Base-by-base conservation (phyloP, 257 asterid species). In the Gentiana straminea region DNA sequence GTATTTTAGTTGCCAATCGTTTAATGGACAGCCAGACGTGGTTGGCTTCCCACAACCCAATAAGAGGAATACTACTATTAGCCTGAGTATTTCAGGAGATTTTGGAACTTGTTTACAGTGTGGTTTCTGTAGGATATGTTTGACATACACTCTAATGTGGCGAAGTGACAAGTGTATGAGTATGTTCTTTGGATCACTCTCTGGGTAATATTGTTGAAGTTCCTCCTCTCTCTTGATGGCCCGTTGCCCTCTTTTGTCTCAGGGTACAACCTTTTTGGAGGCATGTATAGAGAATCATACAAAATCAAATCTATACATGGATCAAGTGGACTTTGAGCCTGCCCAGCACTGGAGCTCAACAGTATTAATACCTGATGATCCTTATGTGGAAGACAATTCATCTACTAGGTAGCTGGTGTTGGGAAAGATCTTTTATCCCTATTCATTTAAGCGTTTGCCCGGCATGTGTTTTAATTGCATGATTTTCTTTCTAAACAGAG, bases 321-420 rank as follows among this genome's bases (percentile, higher is more conserved):
- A 85, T 76, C 97, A 91, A 91, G 98, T 91, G 60, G 98, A 91
- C 67, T 91, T 91, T 71, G 98, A 91, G 83, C 94, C 97, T 1
- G 80, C 93, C 65, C 97, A 77, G 58, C 62, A 83, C 63, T 91
- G 98, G 97, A 80, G 64, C 63, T 94, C 94, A n/a, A 79, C 82
- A 34, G 45, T 80, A 61, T 75, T 91, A 54, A 77, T 68, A 72
- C 75, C 81, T 50, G 78, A 70, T 69, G 83, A 79, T 72, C 73
- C 60, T 61, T 50, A 65, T 58, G 59, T 70, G 39, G 86, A 80
- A 67, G 57, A 67, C 58, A 75, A 75, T 69, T 66, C 60, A 37
- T 64, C 63, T 58, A 55, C 74, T 34, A 78, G 93, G 98, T 90
- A 66, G 58, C 9, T 5, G 46, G 8, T 41, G 9, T 41, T 56